Base-by-base conservation (phyloP, 1,139 yeast genomes). In the Lodderomyces margitis region DNA sequence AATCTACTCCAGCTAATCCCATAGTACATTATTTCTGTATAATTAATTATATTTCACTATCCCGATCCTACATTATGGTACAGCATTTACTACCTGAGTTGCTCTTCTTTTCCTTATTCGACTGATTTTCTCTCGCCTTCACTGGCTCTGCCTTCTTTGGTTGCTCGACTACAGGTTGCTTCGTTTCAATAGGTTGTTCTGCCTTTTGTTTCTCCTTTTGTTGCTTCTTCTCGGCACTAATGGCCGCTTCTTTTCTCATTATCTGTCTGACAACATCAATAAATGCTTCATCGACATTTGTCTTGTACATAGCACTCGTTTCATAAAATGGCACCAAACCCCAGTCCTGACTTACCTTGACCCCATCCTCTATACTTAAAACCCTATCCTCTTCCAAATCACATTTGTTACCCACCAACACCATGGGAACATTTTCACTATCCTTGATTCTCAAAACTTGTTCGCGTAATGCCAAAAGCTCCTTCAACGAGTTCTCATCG, bases 371-470 rank as follows among this genome's bases (percentile, higher is more conserved):
- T 41, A 82, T 81, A 46, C 83, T 72, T 39, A 89, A 81, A 35
- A 80, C 87, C 47, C 97, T 75, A 52, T 86, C 92, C 37, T 77
- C 80, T 27, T 76, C 79, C 51, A 88, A 72, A 64, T 89, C 97
- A 49, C 89, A 80, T 62, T 89, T 89, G 64, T 89, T 89, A 44
- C 96, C 96, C 34, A 88, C 86, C 40, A 89, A 72, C 19, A 88
- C 92, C 83, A 87, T 81, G 28, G 96, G 95, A 20, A 87, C 92
- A 49, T 74, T 75, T 20, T 72, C 76, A 17, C 83, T 77, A 52
- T 87, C 95, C 64, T 92, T 92, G 57, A 92, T 94, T 44, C 97
- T 74, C 59, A 83, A 71, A 14, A 92, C 95, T 64, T 91, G 97
- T 55, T 87, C 92, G 58, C 91, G 79, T 58, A 91, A 78, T 37